Conservation (phyloP, 73 alveolate species). For the Uronychia binucleata region DNA sequence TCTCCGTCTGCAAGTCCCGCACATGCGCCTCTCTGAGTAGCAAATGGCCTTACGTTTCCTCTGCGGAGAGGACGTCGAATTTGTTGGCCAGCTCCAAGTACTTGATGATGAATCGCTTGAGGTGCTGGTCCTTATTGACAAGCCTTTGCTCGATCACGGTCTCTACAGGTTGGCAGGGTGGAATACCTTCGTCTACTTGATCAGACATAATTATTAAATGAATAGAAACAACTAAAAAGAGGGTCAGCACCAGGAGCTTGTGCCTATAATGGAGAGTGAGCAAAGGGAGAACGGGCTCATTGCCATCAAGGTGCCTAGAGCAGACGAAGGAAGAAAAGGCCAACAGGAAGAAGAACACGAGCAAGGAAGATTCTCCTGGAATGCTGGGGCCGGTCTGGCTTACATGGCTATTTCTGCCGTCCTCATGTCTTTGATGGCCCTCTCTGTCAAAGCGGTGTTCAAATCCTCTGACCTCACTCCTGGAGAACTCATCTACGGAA, state of each 20-base stretch:
- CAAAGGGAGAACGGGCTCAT: not conserved
- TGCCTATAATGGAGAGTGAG: too few relatives aligned
- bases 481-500: not conserved
- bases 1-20: not conserved
- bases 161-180: not conserved
- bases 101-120: not conserved
- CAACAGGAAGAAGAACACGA: not conserved
- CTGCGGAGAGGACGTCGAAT: not conserved
- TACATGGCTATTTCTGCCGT: not conserved
- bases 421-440: not conserved
- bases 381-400: not conserved
- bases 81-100: not conserved
- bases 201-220: not conserved
- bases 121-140: not conserved
- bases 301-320: not conserved
- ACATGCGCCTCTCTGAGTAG: not conserved
- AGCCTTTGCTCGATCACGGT: not conserved
- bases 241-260: too few relatives aligned
- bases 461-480: not conserved
- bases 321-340: not conserved
- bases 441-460: not conserved
- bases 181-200: not conserved
- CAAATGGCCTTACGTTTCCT: not conserved
- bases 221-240: not conserved
- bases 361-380: not conserved